These are phyloP conservation scores for Phytopythium mirpurense DNA, from an alignment of 352 stramenopile species.

Conservation along the genomic window DNA sequence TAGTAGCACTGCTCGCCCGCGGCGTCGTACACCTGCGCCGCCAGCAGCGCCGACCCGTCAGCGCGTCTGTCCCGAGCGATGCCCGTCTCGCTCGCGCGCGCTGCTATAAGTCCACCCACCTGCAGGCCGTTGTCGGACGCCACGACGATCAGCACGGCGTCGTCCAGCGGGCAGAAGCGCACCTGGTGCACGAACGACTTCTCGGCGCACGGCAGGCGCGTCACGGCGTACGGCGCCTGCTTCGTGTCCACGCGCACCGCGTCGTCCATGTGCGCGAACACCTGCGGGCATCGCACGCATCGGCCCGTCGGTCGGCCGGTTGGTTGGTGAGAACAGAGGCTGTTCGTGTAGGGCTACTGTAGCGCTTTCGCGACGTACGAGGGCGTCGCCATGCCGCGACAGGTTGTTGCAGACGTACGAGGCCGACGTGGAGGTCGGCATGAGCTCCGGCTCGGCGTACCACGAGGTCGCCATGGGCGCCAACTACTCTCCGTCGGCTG, in stretches of 20 bases:
- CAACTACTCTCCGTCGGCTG: no score
- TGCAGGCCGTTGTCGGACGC: constrained; percentile 53
- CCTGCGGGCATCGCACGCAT: constrained; percentile 15
- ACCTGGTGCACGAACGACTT: constrained; percentile 62
- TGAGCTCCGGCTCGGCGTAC: constrained; percentile 41
- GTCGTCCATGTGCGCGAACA: constrained; percentile 41
- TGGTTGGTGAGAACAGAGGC: no score
- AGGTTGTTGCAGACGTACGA: constrained; percentile 58
- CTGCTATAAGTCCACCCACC: constrained; percentile 13
- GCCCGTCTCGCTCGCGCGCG: no score
- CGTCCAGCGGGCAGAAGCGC: constrained; percentile 44
- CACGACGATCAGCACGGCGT: constrained; percentile 50
- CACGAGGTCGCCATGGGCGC: constrained; percentile 30
- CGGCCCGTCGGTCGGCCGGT: no score
- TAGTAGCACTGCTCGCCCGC: constrained; percentile 49
- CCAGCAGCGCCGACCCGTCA: neutral
- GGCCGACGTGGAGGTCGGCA: constrained; percentile 31
- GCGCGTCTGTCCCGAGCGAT: neutral
- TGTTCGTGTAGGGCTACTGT: no score
- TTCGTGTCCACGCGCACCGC: constrained; percentile 37
- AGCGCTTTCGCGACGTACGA: constrained; percentile 30
- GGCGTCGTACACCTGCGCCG: constrained; percentile 50
- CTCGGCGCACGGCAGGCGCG: constrained; percentile 36
- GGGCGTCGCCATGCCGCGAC: constrained; percentile 34
- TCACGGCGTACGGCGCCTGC: constrained; percentile 30